Conservation (phyloP, 2,329 filamentous ascomycete genomes). For the Epicoccum sorghinum region DNA sequence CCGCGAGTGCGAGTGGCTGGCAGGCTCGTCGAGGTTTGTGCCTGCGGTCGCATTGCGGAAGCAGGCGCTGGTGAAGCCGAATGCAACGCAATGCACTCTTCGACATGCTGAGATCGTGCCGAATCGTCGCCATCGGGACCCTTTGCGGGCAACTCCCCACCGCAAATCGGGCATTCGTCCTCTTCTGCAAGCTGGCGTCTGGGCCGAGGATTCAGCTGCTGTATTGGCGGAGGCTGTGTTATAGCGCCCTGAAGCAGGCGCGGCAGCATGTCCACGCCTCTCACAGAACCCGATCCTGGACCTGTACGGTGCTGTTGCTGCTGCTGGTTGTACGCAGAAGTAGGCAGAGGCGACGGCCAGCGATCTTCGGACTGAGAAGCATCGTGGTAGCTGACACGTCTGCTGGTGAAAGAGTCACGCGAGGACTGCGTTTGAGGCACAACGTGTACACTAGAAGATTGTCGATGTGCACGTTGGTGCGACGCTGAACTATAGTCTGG, state of each 20-base stretch:
- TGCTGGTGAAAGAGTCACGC: slow-evolving; percentile 29
- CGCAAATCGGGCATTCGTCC: slow-evolving; percentile 80
- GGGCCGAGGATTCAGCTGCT: slow-evolving; percentile 28
- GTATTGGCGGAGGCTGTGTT: slow-evolving; percentile 15
- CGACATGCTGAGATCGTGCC: slow-evolving; percentile 53
- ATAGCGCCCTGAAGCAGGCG: slow-evolving; percentile 22
- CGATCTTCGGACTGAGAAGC: slow-evolving; percentile 28
- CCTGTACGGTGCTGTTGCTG: slow-evolving; percentile 14
- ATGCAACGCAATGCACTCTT: slow-evolving; percentile 48
- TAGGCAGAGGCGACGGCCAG: slow-evolving; percentile 32
- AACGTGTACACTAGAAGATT: slow-evolving; percentile 30
- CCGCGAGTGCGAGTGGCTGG: slow-evolving; percentile 40
- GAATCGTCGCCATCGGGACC: slow-evolving; percentile 46
- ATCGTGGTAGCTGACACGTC: slow-evolving; percentile 34
- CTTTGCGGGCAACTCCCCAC: slow-evolving; percentile 68
- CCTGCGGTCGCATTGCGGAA: slow-evolving; percentile 10
- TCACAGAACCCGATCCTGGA: slow-evolving; percentile 17
- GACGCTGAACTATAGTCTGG: slow-evolving; percentile 17
- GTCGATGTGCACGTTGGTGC: slow-evolving; percentile 28
- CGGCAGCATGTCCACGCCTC: slow-evolving; percentile 25
- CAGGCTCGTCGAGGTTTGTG: slow-evolving; percentile 34
- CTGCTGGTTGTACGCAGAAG: background rate
- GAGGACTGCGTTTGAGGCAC: slow-evolving; percentile 23
- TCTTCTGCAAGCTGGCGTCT: slow-evolving; percentile 62
- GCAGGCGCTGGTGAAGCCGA: slow-evolving; percentile 31